Base-by-base conservation (phyloP, 106 monocot genomes). In the Alisma plantagoaquatica region DNA sequence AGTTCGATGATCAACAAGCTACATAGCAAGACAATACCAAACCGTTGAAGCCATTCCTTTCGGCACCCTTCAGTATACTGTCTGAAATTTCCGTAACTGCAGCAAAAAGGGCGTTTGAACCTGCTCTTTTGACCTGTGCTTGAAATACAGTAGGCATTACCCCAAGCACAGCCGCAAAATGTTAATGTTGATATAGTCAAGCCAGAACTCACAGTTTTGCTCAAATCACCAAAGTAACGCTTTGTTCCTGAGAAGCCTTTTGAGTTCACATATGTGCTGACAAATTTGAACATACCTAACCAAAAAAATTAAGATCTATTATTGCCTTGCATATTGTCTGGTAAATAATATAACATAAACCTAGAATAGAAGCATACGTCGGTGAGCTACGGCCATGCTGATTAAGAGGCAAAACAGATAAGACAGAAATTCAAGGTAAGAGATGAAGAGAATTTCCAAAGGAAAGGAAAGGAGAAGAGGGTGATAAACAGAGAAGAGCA, bases 41-140 rank as follows among this genome's bases (percentile, higher is more conserved):
- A 47, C 92, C 92, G 62, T 78, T 86, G 49, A 92, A 76, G 53
- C 86, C 92, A 73, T 56, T 69, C 27, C 73, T 57, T 70, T 92
- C 92, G 56, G 92, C 86, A 61, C 92, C 92, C 73, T 58, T 82
- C 20, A 92, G 44, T 59, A 92, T 64, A 59, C 50, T 86, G 64
- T 92, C 92, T 31, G 92, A 92, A 60, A 92, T 74, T 75, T 92
- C 92, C 15, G 92, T 92, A 15, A 86, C 51, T 33, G 82, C 82
- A 59, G 78, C 92, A 79, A 92, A 92, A 47, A 92, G 60, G 41
- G 75, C 82, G 47, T 86, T 86, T 30, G 92, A 82, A 61, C 92
- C 75, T 49, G 92, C 92, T 52, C 48, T 73, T 59, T 73, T 85
- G 44, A 92, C 76, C 92, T 92, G 52, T n/a, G 64, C 46, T 35